Conservation (phyloP, 2,329 filamentous ascomycete species). For the Sarocladium oryzae region DNA sequence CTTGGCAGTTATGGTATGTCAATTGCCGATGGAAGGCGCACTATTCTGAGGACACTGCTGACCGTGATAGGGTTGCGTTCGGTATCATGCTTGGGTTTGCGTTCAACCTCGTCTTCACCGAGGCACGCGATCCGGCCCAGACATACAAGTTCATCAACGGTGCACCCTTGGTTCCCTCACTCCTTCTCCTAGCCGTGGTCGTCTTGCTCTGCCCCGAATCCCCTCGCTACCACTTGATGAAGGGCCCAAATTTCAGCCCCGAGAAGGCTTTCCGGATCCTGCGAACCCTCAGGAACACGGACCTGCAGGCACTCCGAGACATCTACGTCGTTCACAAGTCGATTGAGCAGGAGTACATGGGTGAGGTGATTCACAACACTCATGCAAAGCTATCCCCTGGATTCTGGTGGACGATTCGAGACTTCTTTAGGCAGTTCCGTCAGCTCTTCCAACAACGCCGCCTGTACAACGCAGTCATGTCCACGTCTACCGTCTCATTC, state of each 20-base stretch:
- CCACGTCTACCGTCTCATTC: constrained; percentile 24
- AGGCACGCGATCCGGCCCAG: constrained; percentile 10
- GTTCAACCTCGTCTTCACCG: constrained; percentile 31
- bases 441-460: constrained; percentile 23
- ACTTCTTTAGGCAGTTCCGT: constrained; percentile 21
- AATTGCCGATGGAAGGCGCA: background rate
- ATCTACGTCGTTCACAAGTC: constrained; percentile 33
- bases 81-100: constrained; percentile 29
- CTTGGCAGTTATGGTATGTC: constrained; percentile 37
- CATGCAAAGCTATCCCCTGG: constrained; percentile 19
- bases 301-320: constrained; percentile 35
- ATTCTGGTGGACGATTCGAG: constrained; percentile 21
- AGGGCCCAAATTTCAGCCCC: constrained; percentile 28
- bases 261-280: constrained; percentile 30
- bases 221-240: constrained; percentile 35
- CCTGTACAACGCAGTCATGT: constrained; percentile 25
- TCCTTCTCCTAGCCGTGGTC: constrained; percentile 25
- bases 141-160: constrained; percentile 29
- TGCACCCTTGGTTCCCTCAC: constrained; percentile 30
- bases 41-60: background rate
- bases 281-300: constrained; percentile 28
- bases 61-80: constrained; percentile 22
- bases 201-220: constrained; percentile 35
- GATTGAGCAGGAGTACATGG: constrained; percentile 22
- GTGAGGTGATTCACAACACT: constrained; percentile 16